Evolutionary conservation across 768 basidiomycete genomes (phyloP).

Genomic region (Agaricus subrufescens): DNA sequence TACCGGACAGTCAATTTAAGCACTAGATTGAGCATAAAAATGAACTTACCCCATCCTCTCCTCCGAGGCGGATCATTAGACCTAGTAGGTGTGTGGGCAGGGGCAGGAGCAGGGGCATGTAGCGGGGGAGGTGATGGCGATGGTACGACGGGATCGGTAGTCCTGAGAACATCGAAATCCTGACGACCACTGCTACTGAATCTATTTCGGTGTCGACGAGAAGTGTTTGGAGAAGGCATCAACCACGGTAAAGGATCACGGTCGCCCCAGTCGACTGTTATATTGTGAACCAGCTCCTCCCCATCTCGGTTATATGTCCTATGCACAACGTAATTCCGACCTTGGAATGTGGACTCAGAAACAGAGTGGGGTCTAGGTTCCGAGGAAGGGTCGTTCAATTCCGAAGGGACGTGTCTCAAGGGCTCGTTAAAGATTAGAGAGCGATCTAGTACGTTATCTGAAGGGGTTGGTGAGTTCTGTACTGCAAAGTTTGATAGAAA

Average conservation of each 20-base stretch:
- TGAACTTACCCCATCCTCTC: slow-evolving; percentile 42
- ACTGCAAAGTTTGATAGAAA: slow-evolving; percentile 37
- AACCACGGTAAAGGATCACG: slow-evolving; percentile 29
- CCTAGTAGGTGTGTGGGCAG: neutral
- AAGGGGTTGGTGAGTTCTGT: slow-evolving; percentile 32
- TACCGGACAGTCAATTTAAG: slow-evolving; percentile 13
- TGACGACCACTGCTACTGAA: slow-evolving; percentile 3
- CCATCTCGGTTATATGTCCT: slow-evolving; percentile 30
- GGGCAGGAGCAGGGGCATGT: neutral
- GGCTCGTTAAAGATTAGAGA: slow-evolving; percentile 39
- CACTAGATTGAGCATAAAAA: slow-evolving; percentile 8
- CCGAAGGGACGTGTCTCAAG: slow-evolving; percentile 23
- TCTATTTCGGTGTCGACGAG: slow-evolving; percentile 8
- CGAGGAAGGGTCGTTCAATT: slow-evolving; percentile 6
- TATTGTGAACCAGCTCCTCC: slow-evolving; percentile 34
- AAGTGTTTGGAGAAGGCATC: slow-evolving; percentile 16
- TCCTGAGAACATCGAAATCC: neutral
- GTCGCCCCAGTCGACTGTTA: slow-evolving; percentile 35
- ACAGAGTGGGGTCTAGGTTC: slow-evolving; percentile 8
- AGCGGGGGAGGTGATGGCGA: neutral
- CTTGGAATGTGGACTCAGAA: slow-evolving; percentile 14
- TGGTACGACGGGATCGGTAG: neutral
- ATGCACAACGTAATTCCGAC: slow-evolving; percentile 30
- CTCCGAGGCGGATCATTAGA: slow-evolving; percentile 20
- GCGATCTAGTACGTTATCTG: slow-evolving; percentile 21